A percentile compares a stretch with the other conserved stretches of the same genome.
phyloP scores from a whole-genome alignment of 306 rosid genomes.

The Trifolium repens region DNA sequence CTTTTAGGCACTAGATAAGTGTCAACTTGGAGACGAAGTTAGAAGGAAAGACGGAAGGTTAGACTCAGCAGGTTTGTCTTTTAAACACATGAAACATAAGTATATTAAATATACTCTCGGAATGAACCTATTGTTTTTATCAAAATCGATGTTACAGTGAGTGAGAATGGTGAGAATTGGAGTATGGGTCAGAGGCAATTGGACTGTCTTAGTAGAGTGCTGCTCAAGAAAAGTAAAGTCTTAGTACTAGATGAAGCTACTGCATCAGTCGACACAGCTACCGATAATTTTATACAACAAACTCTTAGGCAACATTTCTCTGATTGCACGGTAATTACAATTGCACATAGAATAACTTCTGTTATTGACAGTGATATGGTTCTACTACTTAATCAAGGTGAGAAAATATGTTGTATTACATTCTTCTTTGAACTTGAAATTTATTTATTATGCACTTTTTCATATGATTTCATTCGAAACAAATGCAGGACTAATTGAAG shows the following conservation, averaged over 20 bases:
- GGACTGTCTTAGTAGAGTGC: not conserved
- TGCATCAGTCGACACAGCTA: not conserved
- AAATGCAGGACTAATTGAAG: constrained; percentile 66
- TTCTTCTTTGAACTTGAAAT: not conserved
- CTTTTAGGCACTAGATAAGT: not conserved
- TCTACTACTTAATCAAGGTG: not conserved
- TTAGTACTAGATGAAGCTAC: constrained; percentile 1
- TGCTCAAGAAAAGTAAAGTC: not conserved
- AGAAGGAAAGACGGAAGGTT: not conserved
- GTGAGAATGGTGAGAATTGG: constrained; percentile 13
- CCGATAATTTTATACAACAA: constrained; percentile 11
- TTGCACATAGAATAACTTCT: constrained; percentile 7
- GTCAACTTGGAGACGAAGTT: constrained; percentile 6
- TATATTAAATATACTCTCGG: not conserved
- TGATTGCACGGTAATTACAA: not conserved
- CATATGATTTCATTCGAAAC: not conserved
- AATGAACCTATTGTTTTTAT: not conserved
- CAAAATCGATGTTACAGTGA: not conserved
- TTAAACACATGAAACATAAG: not conserved
- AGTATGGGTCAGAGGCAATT: constrained; percentile 16
- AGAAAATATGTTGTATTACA: not conserved
- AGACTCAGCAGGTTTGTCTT: not conserved
- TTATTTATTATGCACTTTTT: not conserved
- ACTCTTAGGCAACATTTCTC: not conserved
- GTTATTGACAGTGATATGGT: constrained; percentile 2